Percentiles rank a stretch among this genome's conserved stretches.
phyloP scores from a whole-genome alignment of 306 rosid species.

The Sophora flavescens region DNA sequence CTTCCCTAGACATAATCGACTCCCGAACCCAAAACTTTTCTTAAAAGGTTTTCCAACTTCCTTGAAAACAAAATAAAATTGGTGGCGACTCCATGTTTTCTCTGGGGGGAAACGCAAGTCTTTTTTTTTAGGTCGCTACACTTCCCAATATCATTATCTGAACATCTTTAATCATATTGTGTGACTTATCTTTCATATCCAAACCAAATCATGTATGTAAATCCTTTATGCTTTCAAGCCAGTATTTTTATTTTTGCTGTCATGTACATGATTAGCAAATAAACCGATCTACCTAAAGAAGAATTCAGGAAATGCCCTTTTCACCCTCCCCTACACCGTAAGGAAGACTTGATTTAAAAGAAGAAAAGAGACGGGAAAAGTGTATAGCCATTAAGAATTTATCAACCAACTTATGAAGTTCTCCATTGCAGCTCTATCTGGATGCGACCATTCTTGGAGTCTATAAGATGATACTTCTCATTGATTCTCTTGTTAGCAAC shows the following conservation, averaged over 20 bases:
- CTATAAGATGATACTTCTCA: slow-evolving; percentile 86
- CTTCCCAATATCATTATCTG: not conserved
- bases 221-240: slow-evolving; percentile 32
- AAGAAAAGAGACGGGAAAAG: not conserved
- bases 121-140: too few relatives aligned
- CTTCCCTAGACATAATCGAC: too few relatives aligned
- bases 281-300: slow-evolving; percentile 16
- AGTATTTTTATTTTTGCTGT: slow-evolving; percentile 30
- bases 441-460: slow-evolving; percentile 87
- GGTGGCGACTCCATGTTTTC: too few relatives aligned
- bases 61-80: too few relatives aligned
- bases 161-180: slow-evolving; percentile 7
- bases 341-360: not conserved
- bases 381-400: not conserved
- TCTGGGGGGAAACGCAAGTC: too few relatives aligned
- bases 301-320: slow-evolving; percentile 2
- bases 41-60: too few relatives aligned
- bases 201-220: not conserved
- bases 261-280: slow-evolving; percentile 39
- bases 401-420: slow-evolving; percentile 48
- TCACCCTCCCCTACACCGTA: not conserved
- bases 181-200: not conserved
- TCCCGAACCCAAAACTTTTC: too few relatives aligned
- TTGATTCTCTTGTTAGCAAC: slow-evolving; percentile 80
- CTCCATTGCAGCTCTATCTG: slow-evolving; percentile 94